Conservation (phyloP, 1,284 basidiomycete genomes). For the Ustilago hordei region DNA sequence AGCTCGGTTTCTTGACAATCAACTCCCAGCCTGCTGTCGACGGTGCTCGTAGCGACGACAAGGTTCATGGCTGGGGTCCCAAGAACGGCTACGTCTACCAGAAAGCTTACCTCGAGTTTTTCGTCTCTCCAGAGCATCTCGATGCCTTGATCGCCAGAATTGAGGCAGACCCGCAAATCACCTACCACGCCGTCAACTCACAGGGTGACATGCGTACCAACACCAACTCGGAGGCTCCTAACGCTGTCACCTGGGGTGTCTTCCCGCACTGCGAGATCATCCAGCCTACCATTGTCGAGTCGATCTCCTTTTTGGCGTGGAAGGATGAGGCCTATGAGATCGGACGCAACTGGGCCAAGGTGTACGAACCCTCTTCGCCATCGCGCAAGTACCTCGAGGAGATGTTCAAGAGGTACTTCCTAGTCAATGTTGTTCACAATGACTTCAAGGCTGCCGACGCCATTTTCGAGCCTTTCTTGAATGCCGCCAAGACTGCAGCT, state of each 20-base stretch:
- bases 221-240: constrained; percentile 89
- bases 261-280: constrained; percentile 93
- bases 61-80: constrained; percentile 72
- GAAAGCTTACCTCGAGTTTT: constrained; percentile 96
- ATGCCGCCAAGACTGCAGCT: constrained; percentile 4
- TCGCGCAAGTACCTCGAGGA: constrained; percentile 57
- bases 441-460: constrained; percentile 65
- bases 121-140: constrained; percentile 82
- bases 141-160: constrained; percentile 83
- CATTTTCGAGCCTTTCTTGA: constrained; percentile 67
- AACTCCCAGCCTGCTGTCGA: constrained; percentile 97
- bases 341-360: constrained; percentile 66
- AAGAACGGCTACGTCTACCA: constrained; percentile 72
- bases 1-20: constrained; percentile 89
- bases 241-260: constrained; percentile 99
- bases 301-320: constrained; percentile 69
- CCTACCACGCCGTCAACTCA: constrained; percentile 92
- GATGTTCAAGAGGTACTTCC: constrained; percentile 65
- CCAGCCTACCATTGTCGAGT: constrained; percentile 96
- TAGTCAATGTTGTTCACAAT: constrained; percentile 68
- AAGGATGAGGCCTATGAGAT: constrained; percentile 70
- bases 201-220: constrained; percentile 91
- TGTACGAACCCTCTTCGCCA: constrained; percentile 58
- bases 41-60: constrained; percentile 80
- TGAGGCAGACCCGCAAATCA: constrained; percentile 88